These are phyloP conservation scores for Fusarium globosum DNA, from an alignment of 2,329 filamentous ascomycete species.

Conservation along the genomic window DNA sequence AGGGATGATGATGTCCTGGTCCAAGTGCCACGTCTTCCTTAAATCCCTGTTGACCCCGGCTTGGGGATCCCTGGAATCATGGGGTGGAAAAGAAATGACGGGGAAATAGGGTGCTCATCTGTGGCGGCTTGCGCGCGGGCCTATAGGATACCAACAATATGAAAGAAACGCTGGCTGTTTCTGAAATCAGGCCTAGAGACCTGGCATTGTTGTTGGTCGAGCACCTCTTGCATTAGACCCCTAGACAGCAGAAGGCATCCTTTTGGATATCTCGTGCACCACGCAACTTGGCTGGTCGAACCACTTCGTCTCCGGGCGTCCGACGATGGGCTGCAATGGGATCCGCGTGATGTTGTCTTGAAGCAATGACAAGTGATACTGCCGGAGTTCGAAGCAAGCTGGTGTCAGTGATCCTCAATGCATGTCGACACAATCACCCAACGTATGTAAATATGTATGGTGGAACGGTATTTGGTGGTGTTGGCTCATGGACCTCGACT, in stretches of 20 bases:
- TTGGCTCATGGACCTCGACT: constrained; percentile 43
- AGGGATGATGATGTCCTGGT: background rate
- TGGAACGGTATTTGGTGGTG: constrained; percentile 27
- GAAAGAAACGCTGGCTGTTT: constrained; percentile 26
- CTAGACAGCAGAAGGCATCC: background rate
- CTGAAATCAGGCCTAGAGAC: background rate
- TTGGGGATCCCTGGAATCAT: background rate
- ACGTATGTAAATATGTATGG: constrained; percentile 7
- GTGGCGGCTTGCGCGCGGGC: constrained; percentile 1
- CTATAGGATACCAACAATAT: background rate
- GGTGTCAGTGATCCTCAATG: background rate
- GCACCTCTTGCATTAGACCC: constrained; percentile 2
- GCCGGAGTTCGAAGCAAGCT: background rate
- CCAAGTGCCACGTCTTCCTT: constrained; percentile 16
- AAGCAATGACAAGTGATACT: background rate
- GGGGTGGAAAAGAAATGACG: constrained; percentile 15
- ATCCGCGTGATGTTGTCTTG: background rate
- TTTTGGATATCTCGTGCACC: constrained; percentile 8
- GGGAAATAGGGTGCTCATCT: constrained; percentile 18
- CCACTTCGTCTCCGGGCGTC: constrained; percentile 29
- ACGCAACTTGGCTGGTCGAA: constrained; percentile 5
- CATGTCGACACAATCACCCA: constrained; percentile 25
- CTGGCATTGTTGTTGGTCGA: constrained; percentile 7
- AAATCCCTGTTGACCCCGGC: constrained; percentile 18
- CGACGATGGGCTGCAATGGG: constrained; percentile 17